Base-by-base conservation (phyloP, 2,329 filamentous ascomycete species). In the Clonostachys rosea region DNA sequence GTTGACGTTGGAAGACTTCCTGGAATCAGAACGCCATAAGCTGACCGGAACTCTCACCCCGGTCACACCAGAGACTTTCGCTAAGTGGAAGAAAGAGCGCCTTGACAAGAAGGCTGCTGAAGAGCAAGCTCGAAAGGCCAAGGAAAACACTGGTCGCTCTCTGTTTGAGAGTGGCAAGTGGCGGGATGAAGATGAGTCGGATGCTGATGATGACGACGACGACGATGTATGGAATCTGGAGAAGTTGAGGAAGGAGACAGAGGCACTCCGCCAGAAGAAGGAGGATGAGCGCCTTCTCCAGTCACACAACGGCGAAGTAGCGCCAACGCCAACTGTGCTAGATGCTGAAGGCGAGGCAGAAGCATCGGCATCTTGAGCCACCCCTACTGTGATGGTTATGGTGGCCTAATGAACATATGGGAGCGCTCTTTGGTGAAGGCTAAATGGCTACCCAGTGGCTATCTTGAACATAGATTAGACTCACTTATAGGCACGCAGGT, bases 131-230 rank as follows among this genome's bases (percentile, higher is more conserved):
- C 84, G 86, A 62, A 84, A 87, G 69, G 89, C 91, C 61, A 97
- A 95, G 78, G 94, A 99, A 59, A 92, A 91, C 18, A 99, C 94
- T 17, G 94, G 94, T 60, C 84, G 91, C 71, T 89, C 91, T 8
- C 77, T 99, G 70, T 99, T 99, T 66, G 94, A 99, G 71, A 94
- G 91, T 67, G 94, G 94, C 59, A 91, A 95, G 66, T 99, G 92
- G 92, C 76, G 83, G 51, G 80, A 80, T 24, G 80, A 80, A 40
- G 79, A 80, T 42, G 84, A 86, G 35, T 79, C 79, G 34, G 82
- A 80, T 1, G 75, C 73, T 4, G 76, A 78, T 13, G 82, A 82
- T 16, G 24, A 30, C 8, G 83, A 83, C 13, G 79, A 81, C 40
- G 78, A 80, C n/a, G 16, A 16, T 16, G 68, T 71, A 6, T 96